These are phyloP conservation scores for Fusarium multiceps DNA, from an alignment of 2,329 filamentous ascomycete species.

Conservation along the genomic window DNA sequence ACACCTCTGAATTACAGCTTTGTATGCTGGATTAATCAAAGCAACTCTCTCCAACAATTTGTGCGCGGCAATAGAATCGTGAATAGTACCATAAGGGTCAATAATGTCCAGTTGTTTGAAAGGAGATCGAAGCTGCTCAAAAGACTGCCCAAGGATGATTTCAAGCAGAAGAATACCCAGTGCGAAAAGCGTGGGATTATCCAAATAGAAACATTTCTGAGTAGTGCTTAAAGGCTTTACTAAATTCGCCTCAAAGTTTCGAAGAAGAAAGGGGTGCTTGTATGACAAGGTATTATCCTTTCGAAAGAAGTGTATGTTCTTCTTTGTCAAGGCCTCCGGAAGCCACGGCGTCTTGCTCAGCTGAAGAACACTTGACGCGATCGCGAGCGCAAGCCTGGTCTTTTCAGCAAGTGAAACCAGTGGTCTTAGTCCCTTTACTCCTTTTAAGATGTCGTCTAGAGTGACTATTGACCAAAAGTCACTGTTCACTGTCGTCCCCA, in stretches of 20 bases:
- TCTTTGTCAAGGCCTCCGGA: neutral
- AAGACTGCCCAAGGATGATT: slow-evolving; percentile 12
- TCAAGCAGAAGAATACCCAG: slow-evolving; percentile 26
- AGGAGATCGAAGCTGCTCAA: slow-evolving; percentile 2
- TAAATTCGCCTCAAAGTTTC: fast-evolving
- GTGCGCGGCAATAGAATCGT: neutral
- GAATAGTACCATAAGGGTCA: neutral
- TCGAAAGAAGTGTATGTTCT: slow-evolving; percentile 16
- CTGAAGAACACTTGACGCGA: slow-evolving; percentile 30
- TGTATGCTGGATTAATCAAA: slow-evolving; percentile 7
- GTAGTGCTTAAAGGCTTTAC: fast-evolving
- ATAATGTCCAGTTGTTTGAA: fast-evolving
- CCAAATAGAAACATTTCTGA: neutral
- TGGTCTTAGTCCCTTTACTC: neutral
- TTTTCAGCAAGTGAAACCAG: slow-evolving; percentile 4
- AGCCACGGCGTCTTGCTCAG: slow-evolving; percentile 36
- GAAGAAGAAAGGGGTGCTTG: slow-evolving; percentile 2
- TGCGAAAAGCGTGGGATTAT: slow-evolving; percentile 18
- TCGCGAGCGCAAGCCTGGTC: slow-evolving; percentile 15
- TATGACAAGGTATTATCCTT: neutral
- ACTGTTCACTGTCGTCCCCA: neutral
- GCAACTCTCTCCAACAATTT: slow-evolving; percentile 9
- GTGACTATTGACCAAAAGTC: slow-evolving; percentile 10
- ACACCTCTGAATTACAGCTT: slow-evolving; percentile 15
- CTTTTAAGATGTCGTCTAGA: slow-evolving; percentile 5